Evolutionary conservation across 768 basidiomycete genomes (phyloP).

Genomic region (Boletus rubroflammeus): DNA sequence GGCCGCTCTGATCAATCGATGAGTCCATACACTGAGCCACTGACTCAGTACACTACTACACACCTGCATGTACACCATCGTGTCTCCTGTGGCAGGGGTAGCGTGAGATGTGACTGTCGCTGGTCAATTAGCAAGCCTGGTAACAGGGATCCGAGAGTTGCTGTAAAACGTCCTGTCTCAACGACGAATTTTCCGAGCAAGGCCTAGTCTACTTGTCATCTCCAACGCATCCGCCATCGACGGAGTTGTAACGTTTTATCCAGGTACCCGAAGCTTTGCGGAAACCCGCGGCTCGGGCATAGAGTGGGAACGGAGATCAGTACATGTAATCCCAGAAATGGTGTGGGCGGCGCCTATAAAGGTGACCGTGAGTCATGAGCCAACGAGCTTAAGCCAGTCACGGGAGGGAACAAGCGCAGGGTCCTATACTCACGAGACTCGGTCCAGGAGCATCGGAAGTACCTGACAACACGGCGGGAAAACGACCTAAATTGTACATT

Average conservation of each 20-base stretch:
- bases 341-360: conserved; percentile 5
- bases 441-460: conserved; percentile 1
- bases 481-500: neutral
- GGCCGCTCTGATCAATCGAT: neutral
- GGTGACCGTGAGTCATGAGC: conserved; percentile 1
- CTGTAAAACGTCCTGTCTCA: neutral
- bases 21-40: neutral
- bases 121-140: neutral
- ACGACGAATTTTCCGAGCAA: neutral
- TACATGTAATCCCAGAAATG: conserved; percentile 3
- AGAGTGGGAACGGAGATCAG: conserved; percentile 16
- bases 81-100: neutral
- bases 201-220: conserved; percentile 8
- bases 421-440: neutral
- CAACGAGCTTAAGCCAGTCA: neutral
- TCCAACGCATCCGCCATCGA: conserved; percentile 26
- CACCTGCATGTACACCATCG: neutral
- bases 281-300: conserved; percentile 18
- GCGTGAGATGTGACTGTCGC: neutral
- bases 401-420: neutral
- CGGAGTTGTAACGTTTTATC: conserved; percentile 14
- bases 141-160: neutral
- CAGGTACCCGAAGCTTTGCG: conserved; percentile 9
- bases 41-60: neutral
- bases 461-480: neutral